Evolutionary conservation across 2,329 filamentous ascomycete species (phyloP), one percentile per base, ranked within the genome.

Genomic region (Pseudogymnoascus sp.): DNA sequence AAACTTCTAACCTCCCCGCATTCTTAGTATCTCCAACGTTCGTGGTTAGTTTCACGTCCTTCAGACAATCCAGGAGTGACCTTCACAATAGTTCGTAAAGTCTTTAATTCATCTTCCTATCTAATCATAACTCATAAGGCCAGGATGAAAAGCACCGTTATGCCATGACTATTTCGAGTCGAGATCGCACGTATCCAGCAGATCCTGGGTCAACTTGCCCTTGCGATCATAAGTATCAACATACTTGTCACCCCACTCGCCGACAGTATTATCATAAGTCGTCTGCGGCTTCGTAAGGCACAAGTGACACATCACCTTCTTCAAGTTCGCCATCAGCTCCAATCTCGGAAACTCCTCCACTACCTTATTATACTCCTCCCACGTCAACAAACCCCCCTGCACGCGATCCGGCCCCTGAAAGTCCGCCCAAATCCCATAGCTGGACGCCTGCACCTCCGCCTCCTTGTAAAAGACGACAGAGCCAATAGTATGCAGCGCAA

Each of bases 401-500:
- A 68, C 65, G 14, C 62, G 67, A 39, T 72, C 65, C 2, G 75
- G 73, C 1, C 77, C 77, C 25, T 68, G 57, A 62, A 80, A 78
- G 60, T 80, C 78, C 16, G 75, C 73, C 43, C 67, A 61, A 51
- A 79, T 76, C 1, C 76, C 77, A 14, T 69, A 65, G 10, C 69
- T 66, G 5, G 70, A 69, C 0, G 75, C 72, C 61, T 72, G 70
- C 6, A 80, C 79, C 51, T 76, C 76, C 5, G 75, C 71, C 69
- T 81, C 74, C 68, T 81, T 81, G 69, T 79, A 75, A 7, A 65
- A 65, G 10, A 73, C 73, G 36, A 81, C 76, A n/a, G 66, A 72
- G 0, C 65, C 65, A 4, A 74, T 75, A 0, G 76, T 77, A 68
- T 80, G 79, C 64, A 82, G 72, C 0, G 80, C 80, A 64, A 83